Evolutionary conservation across 2,329 filamentous ascomycete species (phyloP), one percentile per base, ranked within the genome.

Genomic region (Dactylellina haptotyla): DNA sequence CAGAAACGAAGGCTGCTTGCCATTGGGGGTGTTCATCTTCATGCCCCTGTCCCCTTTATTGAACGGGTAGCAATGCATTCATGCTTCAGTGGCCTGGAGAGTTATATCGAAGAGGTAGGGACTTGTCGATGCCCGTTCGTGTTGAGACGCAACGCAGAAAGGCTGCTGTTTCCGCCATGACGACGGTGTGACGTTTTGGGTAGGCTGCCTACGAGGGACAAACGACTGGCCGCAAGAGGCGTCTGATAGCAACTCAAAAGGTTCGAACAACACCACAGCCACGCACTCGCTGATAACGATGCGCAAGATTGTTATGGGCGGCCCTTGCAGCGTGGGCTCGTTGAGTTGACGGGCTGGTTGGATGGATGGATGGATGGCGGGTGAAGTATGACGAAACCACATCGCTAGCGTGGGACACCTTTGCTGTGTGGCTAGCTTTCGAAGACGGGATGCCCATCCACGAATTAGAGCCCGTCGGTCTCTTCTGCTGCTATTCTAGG

Each of bases 331-430:
- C 34, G n/a, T n/a, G n/a, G 34, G 10, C 34, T 45, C 20, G 48
- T 28, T 45, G 34, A 34, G 46, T 2, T 9, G 16, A 20, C 43
- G 20, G 23, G 20, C n/a, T n/a, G 20, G n/a, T 12, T 20, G 12
- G 43, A n/a, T 28, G 12, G 20, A 6, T 28, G 34, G n/a, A 34
- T 30, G 48, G 46, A 66, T 66, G 62, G 62, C 62, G 57, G 62
- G 62, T 18, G 41, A 30, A 23, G n/a, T 51, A 66, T 66, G 62
- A 66, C 62, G 62, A 46, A 66, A 66, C 58, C n/a, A 28, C 14
- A 28, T 56, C 18, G 32, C 28, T 67, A 65, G 61, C 63, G 53
- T 51, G 61, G 61, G 48, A n/a, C n/a, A n/a, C n/a, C n/a, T n/a
- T n/a, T n/a, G n/a, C 57, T 20, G 37, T 20, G 39, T 28, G 50